These are phyloP conservation scores for Penicillium roqueforti DNA, from an alignment of 495 filamentous ascomycete species.

Conservation along the genomic window DNA sequence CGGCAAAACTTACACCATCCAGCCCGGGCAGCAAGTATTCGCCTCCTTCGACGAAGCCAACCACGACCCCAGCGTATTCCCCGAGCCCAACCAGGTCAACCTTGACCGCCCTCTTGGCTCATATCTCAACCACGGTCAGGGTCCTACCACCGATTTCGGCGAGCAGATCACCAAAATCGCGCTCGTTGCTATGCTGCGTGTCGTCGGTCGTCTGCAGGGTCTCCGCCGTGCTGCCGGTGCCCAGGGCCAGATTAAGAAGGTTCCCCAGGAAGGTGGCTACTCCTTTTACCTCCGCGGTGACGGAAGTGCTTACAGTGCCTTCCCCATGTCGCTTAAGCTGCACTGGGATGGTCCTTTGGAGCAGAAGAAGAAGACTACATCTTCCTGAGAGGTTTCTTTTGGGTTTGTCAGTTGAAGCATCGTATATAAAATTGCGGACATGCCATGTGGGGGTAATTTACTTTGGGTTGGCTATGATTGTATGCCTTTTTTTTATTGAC, in stretches of 20 bases:
- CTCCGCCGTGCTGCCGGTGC: constrained; percentile 65
- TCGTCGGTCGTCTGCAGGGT: constrained; percentile 52
- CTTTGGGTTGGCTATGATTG: constrained; percentile 1
- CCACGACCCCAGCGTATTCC: constrained; percentile 60
- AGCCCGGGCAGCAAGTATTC: constrained; percentile 52
- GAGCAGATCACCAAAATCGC: constrained; percentile 57
- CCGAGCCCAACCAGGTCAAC: constrained; percentile 61
- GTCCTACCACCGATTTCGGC: constrained; percentile 60
- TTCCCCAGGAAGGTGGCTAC: constrained; percentile 55
- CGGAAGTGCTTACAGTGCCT: constrained; percentile 64
- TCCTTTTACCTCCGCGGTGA: constrained; percentile 72
- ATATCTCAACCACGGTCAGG: constrained; percentile 65
- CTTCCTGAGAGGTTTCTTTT: background rate
- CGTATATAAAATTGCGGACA: background rate
- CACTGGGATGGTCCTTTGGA: constrained; percentile 29
- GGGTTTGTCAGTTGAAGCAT: background rate
- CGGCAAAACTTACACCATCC: constrained; percentile 46
- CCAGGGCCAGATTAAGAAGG: constrained; percentile 70
- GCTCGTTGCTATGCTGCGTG: constrained; percentile 60
- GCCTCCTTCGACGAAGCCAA: constrained; percentile 43
- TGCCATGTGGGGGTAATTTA: background rate
- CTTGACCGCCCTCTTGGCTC: constrained; percentile 62
- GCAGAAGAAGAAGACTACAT: background rate
- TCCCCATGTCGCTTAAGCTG: constrained; percentile 55
- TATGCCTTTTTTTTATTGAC: constrained; percentile 1